A percentile compares a stretch with the other conserved stretches of the same genome.
Evolutionary conservation across 2,329 filamentous ascomycete genomes (phyloP).

Genomic region (Coleophoma eucalyptorum): DNA sequence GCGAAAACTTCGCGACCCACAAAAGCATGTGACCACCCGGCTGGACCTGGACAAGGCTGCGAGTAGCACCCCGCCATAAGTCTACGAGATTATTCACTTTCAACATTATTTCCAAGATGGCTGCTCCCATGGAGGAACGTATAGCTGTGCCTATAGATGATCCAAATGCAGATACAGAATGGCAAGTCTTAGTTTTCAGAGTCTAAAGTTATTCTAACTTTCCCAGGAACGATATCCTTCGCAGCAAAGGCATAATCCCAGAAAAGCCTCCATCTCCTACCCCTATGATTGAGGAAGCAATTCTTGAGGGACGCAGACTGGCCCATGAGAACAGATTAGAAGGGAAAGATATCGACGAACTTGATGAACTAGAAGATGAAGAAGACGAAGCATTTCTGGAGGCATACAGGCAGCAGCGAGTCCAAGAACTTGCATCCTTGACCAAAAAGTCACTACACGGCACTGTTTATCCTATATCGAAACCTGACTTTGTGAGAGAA

Average conservation of each 20-base stretch:
- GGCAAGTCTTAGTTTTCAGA: slow-evolving; percentile 45
- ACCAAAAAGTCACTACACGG: slow-evolving; percentile 78
- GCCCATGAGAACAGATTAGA: slow-evolving; percentile 92
- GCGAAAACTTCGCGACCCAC: slow-evolving; percentile 1
- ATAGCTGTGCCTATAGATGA: slow-evolving; percentile 85
- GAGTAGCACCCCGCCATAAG: too few relatives aligned
- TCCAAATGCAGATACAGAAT: slow-evolving; percentile 97
- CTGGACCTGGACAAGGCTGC: too few relatives aligned
- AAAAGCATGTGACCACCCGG: too few relatives aligned
- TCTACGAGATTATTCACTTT: slow-evolving; percentile 1
- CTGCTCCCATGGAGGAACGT: slow-evolving; percentile 58
- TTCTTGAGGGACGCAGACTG: slow-evolving; percentile 75
- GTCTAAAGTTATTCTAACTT: neutral
- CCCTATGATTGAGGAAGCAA: slow-evolving; percentile 91
- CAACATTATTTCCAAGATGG: slow-evolving; percentile 38
- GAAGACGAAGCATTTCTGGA: slow-evolving; percentile 93
- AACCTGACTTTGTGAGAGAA: slow-evolving; percentile 86
- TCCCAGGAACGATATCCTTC: slow-evolving; percentile 94
- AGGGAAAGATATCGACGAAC: slow-evolving; percentile 89
- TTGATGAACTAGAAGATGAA: slow-evolving; percentile 89
- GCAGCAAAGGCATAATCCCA: slow-evolving; percentile 95
- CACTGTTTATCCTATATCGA: slow-evolving; percentile 88
- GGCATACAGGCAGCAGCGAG: slow-evolving; percentile 80
- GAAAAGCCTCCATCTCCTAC: slow-evolving; percentile 95
- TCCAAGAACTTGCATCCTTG: slow-evolving; percentile 75